phyloP scores from a whole-genome alignment of 2,329 filamentous ascomycete species.

The Aspergillus aculeatinus region DNA sequence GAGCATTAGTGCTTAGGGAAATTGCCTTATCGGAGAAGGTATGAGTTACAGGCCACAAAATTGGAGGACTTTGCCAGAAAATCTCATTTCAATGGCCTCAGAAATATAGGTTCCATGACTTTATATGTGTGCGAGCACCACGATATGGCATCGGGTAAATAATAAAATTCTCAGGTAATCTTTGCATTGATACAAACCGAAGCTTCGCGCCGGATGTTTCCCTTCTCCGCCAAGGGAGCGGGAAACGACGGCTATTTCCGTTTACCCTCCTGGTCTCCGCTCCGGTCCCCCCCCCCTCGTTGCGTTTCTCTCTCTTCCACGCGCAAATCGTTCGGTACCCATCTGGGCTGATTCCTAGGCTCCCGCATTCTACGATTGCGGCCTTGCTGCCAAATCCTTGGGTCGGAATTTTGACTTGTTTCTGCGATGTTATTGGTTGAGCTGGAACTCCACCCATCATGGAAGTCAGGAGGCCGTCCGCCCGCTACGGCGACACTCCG shows the following conservation, averaged over 20 bases:
- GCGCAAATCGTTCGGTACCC: not conserved
- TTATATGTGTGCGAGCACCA: too few species aligned
- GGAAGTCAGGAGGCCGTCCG: constrained; percentile 21
- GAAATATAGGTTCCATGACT: too few species aligned
- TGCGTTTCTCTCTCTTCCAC: not conserved
- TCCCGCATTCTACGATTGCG: not conserved
- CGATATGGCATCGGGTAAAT: too few species aligned
- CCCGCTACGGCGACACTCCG: constrained; percentile 19
- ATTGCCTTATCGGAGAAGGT: too few species aligned
- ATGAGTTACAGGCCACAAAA: too few species aligned
- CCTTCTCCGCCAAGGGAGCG: not conserved
- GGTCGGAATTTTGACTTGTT: not conserved
- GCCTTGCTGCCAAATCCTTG: not conserved
- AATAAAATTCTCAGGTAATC: too few species aligned
- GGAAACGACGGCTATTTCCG: constrained; percentile 21
- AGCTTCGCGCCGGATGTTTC: constrained; percentile 11
- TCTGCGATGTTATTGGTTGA: constrained; percentile 17
- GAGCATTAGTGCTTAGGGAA: too few species aligned
- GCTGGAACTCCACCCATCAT: constrained; percentile 12
- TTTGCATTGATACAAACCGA: not conserved
- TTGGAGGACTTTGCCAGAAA: too few species aligned
- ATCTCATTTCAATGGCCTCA: too few species aligned
- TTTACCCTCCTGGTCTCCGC: constrained; percentile 8
- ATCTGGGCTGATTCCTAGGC: not conserved
- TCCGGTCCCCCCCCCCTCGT: not conserved